A percentile compares a stretch with the other conserved stretches of the same genome.
phyloP scores from a whole-genome alignment of 1,284 basidiomycete species.

The Mycena citricolor region DNA sequence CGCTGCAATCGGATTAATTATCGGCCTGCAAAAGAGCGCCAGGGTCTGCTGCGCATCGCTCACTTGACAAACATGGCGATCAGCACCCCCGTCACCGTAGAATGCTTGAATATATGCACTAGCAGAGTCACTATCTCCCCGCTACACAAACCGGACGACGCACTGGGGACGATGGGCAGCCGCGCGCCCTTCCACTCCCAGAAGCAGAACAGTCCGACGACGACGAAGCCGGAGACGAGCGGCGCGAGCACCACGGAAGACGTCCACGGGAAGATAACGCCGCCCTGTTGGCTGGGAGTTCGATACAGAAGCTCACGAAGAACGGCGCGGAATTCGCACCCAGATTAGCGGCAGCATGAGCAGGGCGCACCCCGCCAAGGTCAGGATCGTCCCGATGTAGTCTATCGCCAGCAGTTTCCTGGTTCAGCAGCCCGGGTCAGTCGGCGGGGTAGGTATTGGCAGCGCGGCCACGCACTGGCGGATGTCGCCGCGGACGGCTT shows the following conservation, averaged over 20 bases:
- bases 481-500: conserved; percentile 60
- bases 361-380: conserved; percentile 60
- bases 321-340: conserved; percentile 42
- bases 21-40: background rate
- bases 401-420: conserved; percentile 72
- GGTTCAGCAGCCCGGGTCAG: conserved; percentile 6
- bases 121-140: no score
- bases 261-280: conserved; percentile 66
- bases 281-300: conserved; percentile 59
- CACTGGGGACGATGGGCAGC: conserved; percentile 70
- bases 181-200: conserved; percentile 73
- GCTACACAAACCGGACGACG: conserved; percentile 27
- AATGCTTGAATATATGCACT: conserved; percentile 73
- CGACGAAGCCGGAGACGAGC: conserved; percentile 54
- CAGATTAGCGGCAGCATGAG: conserved; percentile 73
- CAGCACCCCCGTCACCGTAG: conserved; percentile 70
- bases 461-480: conserved; percentile 35
- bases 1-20: conserved; percentile 31
- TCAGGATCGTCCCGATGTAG: conserved; percentile 60
- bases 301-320: conserved; percentile 1
- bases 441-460: background rate
- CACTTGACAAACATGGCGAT: conserved; percentile 68
- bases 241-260: conserved; percentile 65
- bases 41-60: no score
- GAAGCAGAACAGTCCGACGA: conserved; percentile 59